Evolutionary conservation across 2,329 filamentous ascomycete genomes (phyloP).

Genomic region (Fusarium sp.): DNA sequence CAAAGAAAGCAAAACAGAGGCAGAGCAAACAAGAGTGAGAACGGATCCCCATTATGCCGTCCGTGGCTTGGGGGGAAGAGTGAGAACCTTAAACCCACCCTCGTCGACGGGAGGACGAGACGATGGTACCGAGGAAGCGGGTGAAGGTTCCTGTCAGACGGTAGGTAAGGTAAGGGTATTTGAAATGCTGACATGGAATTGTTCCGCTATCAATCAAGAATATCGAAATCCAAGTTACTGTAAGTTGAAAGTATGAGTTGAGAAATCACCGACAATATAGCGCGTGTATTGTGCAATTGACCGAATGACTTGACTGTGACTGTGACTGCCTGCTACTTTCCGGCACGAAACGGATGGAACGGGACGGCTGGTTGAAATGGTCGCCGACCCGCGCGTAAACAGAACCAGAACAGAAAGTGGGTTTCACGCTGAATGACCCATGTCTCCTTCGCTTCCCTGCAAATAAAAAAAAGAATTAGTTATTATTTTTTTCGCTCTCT

Average conservation of each 20-base stretch:
- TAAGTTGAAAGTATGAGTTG: neutral
- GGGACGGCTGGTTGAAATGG: neutral
- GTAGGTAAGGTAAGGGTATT: neutral
- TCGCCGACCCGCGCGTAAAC: neutral
- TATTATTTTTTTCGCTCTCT: neutral
- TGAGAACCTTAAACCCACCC: slow-evolving; percentile 49
- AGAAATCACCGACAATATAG: neutral
- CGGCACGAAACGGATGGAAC: neutral
- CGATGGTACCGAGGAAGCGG: slow-evolving; percentile 28
- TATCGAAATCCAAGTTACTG: neutral
- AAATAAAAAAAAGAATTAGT: neutral
- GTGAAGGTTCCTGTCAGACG: slow-evolving; percentile 15
- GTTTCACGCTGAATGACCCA: neutral
- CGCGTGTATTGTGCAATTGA: neutral
- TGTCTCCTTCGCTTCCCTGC: neutral
- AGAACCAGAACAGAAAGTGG: neutral
- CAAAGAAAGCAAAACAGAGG: neutral
- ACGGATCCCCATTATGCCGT: slow-evolving; percentile 32
- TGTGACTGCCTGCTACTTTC: neutral
- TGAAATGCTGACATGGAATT: neutral
- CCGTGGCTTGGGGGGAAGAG: slow-evolving; percentile 42
- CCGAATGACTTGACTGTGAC: neutral
- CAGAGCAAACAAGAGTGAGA: slow-evolving; percentile 10
- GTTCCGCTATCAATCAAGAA: neutral
- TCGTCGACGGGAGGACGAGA: slow-evolving; percentile 37